These are phyloP conservation scores for Colletotrichum viniferum DNA, from an alignment of 2,329 filamentous ascomycete species.

Conservation along the genomic window DNA sequence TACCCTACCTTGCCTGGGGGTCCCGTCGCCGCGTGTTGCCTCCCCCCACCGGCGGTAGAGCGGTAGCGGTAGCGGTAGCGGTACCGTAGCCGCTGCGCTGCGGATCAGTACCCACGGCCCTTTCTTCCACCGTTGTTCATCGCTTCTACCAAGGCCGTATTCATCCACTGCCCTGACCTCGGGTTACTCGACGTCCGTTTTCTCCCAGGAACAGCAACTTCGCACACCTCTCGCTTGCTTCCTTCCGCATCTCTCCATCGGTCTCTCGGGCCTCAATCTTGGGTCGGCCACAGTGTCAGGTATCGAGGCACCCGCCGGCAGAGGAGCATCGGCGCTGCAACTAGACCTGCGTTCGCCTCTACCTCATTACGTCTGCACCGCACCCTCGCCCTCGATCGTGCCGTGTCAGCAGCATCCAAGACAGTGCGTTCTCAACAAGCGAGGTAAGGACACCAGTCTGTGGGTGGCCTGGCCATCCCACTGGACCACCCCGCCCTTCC, in stretches of 20 bases:
- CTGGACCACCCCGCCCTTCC: not conserved
- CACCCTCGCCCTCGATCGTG: not conserved
- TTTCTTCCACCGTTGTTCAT: not conserved
- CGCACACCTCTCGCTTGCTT: not conserved
- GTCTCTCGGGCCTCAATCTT: not conserved
- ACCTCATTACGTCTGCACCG: not conserved
- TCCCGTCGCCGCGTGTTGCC: not conserved
- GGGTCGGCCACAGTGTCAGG: not conserved
- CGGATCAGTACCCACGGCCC: not conserved
- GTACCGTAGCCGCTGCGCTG: not conserved
- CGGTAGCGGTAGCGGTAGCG: not conserved
- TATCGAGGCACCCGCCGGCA: not conserved
- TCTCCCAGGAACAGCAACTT: not conserved
- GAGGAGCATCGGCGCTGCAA: not conserved
- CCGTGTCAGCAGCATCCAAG: not conserved
- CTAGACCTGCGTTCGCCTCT: not conserved
- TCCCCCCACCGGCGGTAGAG: not conserved
- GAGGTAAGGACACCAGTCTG: not conserved
- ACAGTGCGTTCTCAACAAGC: slow-evolving; percentile 1
- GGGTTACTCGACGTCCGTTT: not conserved
- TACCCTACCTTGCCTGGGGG: not conserved
- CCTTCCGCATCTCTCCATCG: not conserved
- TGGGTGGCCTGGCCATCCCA: not conserved
- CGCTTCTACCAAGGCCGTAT: not conserved
- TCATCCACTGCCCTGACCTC: not conserved